Evolutionary conservation across 2,329 filamentous ascomycete species (phyloP).

Genomic region (Monilinia fructicola): DNA sequence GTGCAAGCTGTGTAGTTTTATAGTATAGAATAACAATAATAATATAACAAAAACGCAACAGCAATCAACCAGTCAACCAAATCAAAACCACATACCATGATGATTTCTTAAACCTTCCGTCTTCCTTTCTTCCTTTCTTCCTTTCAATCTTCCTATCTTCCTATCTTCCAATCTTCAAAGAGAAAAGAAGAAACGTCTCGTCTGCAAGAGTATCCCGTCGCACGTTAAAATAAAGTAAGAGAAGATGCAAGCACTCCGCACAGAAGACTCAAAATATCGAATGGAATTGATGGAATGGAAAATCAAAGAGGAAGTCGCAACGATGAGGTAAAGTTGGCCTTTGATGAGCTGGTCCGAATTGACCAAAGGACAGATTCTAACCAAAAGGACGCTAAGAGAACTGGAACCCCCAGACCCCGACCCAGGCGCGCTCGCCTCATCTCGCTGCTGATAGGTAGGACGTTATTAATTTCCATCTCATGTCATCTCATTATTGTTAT

Average conservation of each 20-base stretch:
- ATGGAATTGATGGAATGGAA: neutral
- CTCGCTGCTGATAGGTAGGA: constrained; percentile 17
- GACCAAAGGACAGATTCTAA: constrained; percentile 26
- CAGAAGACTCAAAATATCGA: neutral
- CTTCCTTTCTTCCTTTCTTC: too few relatives aligned
- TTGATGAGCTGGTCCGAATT: constrained; percentile 22
- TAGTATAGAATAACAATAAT: neutral
- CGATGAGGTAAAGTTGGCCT: constrained; percentile 9
- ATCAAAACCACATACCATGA: constrained; percentile 14
- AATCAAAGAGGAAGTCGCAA: neutral
- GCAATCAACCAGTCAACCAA: too few relatives aligned
- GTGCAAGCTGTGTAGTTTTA: neutral
- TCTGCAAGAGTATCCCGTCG: too few relatives aligned
- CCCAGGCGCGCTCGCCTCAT: neutral
- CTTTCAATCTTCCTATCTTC: too few relatives aligned
- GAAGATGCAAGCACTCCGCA: too few relatives aligned
- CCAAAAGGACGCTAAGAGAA: constrained; percentile 20
- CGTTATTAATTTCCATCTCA: neutral
- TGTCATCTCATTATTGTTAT: neutral
- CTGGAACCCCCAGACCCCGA: constrained; percentile 19
- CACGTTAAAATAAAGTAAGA: neutral
- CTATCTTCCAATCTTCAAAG: too few relatives aligned
- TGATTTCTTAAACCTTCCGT: neutral
- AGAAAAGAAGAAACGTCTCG: too few relatives aligned
- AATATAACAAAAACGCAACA: neutral